Percentiles rank a stretch among this genome's conserved stretches.
phyloP scores from a whole-genome alignment of 2,329 filamentous ascomycete species.

The Bipolaris victoriae region DNA sequence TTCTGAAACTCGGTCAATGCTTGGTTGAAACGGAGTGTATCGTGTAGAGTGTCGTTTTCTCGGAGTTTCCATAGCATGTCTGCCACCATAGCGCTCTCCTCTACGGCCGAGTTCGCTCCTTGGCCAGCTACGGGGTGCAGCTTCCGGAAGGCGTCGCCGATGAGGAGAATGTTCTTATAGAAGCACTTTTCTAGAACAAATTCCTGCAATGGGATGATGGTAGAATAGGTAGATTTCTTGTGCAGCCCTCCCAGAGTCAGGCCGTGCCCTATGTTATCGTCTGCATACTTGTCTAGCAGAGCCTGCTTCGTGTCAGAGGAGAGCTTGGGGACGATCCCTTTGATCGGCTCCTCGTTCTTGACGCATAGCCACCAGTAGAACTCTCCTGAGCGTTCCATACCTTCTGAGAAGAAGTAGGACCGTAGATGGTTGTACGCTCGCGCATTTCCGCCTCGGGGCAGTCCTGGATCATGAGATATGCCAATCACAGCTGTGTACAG shows the following conservation, averaged over 20 bases:
- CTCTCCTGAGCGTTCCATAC: slow-evolving; percentile 3
- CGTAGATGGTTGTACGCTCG: slow-evolving; percentile 6
- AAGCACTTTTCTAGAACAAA: neutral
- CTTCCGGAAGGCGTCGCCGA: neutral
- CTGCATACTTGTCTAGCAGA: slow-evolving; percentile 2
- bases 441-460: slow-evolving; percentile 1
- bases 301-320: slow-evolving; percentile 2
- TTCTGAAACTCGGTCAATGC: neutral
- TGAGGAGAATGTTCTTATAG: neutral
- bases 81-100: neutral
- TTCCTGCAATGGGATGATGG: slow-evolving; percentile 1
- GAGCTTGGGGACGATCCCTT: slow-evolving; percentile 4
- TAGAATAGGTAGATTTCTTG: slow-evolving; percentile 6
- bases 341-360: slow-evolving; percentile 2
- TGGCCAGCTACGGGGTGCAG: neutral
- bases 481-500: slow-evolving; percentile 3
- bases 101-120: neutral
- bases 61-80: neutral
- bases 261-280: slow-evolving; percentile 2
- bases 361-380: slow-evolving; percentile 3
- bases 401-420: slow-evolving; percentile 3
- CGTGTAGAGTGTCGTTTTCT: neutral
- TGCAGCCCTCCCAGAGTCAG: slow-evolving; percentile 5
- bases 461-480: neutral
- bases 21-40: neutral